phyloP scores from a whole-genome alignment of 108 stramenopile genomes.

The Cyclotella atomus region DNA sequence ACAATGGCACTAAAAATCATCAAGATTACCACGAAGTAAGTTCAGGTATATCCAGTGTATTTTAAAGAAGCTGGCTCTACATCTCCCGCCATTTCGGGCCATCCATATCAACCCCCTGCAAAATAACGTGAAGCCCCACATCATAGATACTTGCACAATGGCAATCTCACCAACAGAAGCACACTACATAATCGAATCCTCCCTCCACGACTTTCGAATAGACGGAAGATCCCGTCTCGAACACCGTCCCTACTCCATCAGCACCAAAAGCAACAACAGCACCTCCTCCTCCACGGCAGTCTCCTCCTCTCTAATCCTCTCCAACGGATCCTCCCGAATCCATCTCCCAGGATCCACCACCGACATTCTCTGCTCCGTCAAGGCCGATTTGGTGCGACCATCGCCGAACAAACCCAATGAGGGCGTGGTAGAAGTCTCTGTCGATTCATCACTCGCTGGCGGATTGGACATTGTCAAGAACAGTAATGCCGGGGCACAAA shows the following conservation, averaged over 20 bases:
- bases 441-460: slow-evolving; percentile 55
- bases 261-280: slow-evolving; percentile 12
- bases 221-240: slow-evolving; percentile 67
- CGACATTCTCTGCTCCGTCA: slow-evolving; percentile 70
- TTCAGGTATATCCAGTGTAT: too few species aligned
- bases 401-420: slow-evolving; percentile 51
- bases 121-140: too few species aligned
- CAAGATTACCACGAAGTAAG: too few species aligned
- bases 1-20: too few species aligned
- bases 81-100: too few species aligned
- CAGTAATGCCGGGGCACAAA: slow-evolving; percentile 6
- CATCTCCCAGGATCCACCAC: slow-evolving; percentile 64
- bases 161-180: slow-evolving; percentile 67
- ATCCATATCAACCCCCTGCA: too few species aligned
- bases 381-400: slow-evolving; percentile 72
- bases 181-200: slow-evolving; percentile 71
- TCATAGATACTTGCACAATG: too few species aligned
- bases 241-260: slow-evolving; percentile 58
- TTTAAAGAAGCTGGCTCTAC: too few species aligned
- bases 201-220: slow-evolving; percentile 62
- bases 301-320: slow-evolving; percentile 53
- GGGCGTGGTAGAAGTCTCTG: slow-evolving; percentile 63
- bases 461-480: slow-evolving; percentile 14
- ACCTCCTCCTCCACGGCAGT: not conserved
- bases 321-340: slow-evolving; percentile 73